Conservation (phyloP, 2,329 filamentous ascomycete species). For the Madurella fahalii region DNA sequence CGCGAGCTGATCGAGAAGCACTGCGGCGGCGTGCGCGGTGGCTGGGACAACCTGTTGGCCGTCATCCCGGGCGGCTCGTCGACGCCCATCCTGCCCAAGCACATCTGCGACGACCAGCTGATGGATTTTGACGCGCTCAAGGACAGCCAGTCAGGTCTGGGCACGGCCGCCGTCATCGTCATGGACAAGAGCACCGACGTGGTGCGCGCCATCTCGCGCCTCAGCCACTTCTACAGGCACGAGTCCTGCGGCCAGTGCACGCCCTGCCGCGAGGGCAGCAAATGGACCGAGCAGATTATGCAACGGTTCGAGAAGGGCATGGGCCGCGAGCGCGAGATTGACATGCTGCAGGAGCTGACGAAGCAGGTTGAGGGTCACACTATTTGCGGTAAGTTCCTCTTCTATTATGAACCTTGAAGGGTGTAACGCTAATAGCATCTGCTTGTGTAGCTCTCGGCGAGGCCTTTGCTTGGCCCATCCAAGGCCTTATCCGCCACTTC, state of each 20-base stretch:
- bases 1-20: slow-evolving; percentile 96
- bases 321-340: slow-evolving; percentile 87
- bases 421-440: background rate
- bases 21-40: slow-evolving; percentile 92
- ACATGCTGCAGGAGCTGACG: slow-evolving; percentile 98
- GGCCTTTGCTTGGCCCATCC: slow-evolving; percentile 97
- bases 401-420: background rate
- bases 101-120: slow-evolving; percentile 85
- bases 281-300: slow-evolving; percentile 99
- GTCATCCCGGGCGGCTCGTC: slow-evolving; percentile 96
- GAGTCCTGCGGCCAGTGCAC: slow-evolving; percentile 98
- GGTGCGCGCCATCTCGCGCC: slow-evolving; percentile 85
- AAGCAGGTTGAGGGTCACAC: slow-evolving; percentile 99
- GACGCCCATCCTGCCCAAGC: slow-evolving; percentile 89
- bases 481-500: slow-evolving; percentile 98
- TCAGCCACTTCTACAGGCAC: slow-evolving; percentile 97
- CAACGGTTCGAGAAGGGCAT: slow-evolving; percentile 88
- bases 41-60: slow-evolving; percentile 96
- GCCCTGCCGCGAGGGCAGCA: slow-evolving; percentile 97
- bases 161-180: slow-evolving; percentile 95
- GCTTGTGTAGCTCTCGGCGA: slow-evolving; percentile 71
- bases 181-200: slow-evolving; percentile 99
- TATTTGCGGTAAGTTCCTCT: slow-evolving; percentile 71
- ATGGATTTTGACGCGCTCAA: slow-evolving; percentile 99
- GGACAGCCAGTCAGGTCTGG: slow-evolving; percentile 94